These are phyloP conservation scores for Rhodotorula diobovata DNA, from an alignment of 768 basidiomycete genomes.

Conservation along the genomic window DNA sequence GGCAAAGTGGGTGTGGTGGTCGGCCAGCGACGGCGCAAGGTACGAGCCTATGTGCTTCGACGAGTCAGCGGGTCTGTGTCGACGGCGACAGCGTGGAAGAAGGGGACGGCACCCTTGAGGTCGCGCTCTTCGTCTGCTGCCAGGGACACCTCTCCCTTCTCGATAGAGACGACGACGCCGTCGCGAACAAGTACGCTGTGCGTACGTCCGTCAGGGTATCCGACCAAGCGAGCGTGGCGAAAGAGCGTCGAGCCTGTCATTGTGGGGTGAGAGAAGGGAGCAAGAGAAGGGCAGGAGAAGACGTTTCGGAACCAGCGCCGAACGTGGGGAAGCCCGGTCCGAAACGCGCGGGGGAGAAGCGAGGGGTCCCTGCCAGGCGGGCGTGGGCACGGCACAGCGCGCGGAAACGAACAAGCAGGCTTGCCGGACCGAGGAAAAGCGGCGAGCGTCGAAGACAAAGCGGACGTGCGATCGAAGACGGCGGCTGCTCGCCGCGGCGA, in stretches of 20 bases:
- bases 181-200: conserved; percentile 7
- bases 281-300: background rate
- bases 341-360: no score
- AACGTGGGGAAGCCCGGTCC: no score
- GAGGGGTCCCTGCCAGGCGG: no score
- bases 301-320: no score
- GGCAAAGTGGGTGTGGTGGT: conserved; percentile 25
- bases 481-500: no score
- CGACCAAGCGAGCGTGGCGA: conserved; percentile 6
- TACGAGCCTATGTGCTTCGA: no score
- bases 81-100: background rate
- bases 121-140: background rate
- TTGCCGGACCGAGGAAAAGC: no score
- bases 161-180: background rate
- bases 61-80: background rate
- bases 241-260: background rate
- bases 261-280: background rate
- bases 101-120: background rate
- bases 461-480: no score
- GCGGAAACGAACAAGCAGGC: no score
- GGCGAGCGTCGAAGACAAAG: no score
- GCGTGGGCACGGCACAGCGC: no score
- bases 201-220: background rate
- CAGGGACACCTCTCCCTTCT: no score
- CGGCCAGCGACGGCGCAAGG: conserved; percentile 13